phyloP scores from a whole-genome alignment of 73 alveolate genomes.

The Tetrahymena malaccensis region DNA sequence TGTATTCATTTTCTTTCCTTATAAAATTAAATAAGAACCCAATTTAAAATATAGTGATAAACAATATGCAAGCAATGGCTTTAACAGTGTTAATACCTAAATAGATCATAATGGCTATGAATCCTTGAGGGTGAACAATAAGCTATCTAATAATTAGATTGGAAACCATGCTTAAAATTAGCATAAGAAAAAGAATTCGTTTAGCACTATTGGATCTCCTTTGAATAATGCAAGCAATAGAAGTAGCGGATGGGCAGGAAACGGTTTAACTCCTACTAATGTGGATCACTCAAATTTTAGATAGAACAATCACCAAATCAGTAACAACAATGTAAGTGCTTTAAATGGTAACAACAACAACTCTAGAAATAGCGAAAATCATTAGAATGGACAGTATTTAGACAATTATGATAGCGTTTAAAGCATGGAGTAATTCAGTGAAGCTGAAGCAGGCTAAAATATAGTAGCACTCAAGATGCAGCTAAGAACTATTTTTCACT shows the following conservation, averaged over 20 bases:
- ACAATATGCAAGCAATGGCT: background rate
- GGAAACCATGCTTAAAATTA: background rate
- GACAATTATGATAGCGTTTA: background rate
- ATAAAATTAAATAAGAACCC: too few species aligned
- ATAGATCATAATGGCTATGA: background rate
- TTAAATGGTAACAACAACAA: background rate
- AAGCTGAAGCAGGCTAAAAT: background rate
- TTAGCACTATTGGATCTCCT: background rate
- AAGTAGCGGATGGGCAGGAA: background rate
- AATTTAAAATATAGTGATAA: background rate
- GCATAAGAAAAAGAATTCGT: background rate
- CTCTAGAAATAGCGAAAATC: background rate
- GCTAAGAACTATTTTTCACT: conserved; percentile 13
- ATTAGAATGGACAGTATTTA: background rate
- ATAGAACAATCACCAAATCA: background rate
- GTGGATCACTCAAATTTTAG: background rate
- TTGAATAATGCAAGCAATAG: background rate
- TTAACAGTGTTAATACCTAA: background rate
- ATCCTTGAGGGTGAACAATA: background rate
- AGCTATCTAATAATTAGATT: background rate
- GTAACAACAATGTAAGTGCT: background rate
- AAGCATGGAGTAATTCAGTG: background rate
- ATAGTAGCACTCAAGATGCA: background rate
- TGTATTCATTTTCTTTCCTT: background rate
- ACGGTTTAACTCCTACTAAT: background rate